Evolutionary conservation across 495 filamentous ascomycete species (phyloP).

Genomic region (Neurospora sp.): DNA sequence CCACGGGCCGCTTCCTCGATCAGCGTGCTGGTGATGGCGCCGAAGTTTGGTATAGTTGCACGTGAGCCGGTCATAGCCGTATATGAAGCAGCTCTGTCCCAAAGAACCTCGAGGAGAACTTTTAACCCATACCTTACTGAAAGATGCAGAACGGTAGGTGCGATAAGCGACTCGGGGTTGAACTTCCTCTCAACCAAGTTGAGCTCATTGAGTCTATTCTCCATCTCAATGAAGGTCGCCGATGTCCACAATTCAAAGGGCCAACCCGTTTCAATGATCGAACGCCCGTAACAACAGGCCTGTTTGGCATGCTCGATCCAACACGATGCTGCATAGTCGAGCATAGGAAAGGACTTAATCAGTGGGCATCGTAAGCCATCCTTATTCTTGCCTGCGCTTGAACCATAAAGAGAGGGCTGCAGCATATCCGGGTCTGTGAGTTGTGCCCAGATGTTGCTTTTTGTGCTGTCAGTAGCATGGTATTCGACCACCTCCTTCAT

Average conservation of each 20-base stretch:
- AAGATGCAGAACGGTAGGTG: not conserved
- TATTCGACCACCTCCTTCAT: conserved; percentile 6
- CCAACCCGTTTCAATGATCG: not conserved
- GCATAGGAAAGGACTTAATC: not conserved
- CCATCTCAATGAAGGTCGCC: not conserved
- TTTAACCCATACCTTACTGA: not conserved
- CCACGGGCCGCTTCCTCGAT: not conserved
- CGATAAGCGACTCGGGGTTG: too few species aligned
- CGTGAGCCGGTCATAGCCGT: not conserved
- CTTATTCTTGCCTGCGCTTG: too few species aligned
- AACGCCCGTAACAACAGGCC: not conserved
- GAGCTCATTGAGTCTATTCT: too few species aligned
- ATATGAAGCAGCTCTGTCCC: not conserved
- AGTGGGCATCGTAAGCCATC: not conserved
- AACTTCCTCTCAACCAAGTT: too few species aligned
- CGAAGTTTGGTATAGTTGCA: not conserved
- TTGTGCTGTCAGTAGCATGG: not conserved
- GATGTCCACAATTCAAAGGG: not conserved
- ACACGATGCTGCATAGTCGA: not conserved
- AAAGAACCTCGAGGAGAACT: not conserved
- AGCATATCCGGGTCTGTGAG: too few species aligned
- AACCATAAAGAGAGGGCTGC: too few species aligned
- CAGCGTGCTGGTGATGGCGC: not conserved
- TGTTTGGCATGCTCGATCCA: not conserved
- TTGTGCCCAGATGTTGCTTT: too few species aligned